Conservation (phyloP, 148 eudicot genomes). For the Fagopyrum tataricum region DNA sequence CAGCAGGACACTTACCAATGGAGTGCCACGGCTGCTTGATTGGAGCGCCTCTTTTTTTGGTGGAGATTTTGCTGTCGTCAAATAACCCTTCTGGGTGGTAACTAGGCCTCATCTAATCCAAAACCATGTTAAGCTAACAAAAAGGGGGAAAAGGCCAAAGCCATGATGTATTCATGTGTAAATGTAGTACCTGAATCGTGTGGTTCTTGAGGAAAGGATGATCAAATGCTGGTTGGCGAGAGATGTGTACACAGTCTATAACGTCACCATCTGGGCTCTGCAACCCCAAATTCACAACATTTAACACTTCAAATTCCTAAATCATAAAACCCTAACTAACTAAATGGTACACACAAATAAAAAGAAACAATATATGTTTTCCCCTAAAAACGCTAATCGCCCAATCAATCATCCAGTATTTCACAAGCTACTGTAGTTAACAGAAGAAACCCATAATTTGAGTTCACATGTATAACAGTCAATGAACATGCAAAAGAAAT, state of each 20-base stretch:
- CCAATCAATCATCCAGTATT: neutral
- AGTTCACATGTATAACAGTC: neutral
- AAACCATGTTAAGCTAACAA: neutral
- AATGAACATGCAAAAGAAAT: neutral
- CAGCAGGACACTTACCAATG: conserved; percentile 67
- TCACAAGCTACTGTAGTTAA: neutral
- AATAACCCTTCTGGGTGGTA: conserved; percentile 84
- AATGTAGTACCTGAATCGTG: conserved; percentile 57
- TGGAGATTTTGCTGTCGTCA: conserved; percentile 41
- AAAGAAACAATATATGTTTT: neutral
- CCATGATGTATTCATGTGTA: neutral
- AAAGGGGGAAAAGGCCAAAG: neutral
- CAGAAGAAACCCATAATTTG: conserved; percentile 3
- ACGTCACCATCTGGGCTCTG: conserved; percentile 97
- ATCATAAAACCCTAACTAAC: neutral
- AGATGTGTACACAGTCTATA: conserved; percentile 79
- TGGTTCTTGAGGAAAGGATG: conserved; percentile 92
- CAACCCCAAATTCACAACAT: conserved; percentile 9
- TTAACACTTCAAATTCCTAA: neutral
- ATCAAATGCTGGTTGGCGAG: conserved; percentile 85
- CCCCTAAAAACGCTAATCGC: neutral
- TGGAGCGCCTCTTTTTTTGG: conserved; percentile 24
- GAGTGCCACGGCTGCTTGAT: conserved; percentile 76
- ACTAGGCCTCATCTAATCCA: conserved; percentile 57
- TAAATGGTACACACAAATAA: neutral